These are phyloP conservation scores for Scopulariopsis brevicaulis DNA, from an alignment of 2,329 filamentous ascomycete species.

Conservation along the genomic window DNA sequence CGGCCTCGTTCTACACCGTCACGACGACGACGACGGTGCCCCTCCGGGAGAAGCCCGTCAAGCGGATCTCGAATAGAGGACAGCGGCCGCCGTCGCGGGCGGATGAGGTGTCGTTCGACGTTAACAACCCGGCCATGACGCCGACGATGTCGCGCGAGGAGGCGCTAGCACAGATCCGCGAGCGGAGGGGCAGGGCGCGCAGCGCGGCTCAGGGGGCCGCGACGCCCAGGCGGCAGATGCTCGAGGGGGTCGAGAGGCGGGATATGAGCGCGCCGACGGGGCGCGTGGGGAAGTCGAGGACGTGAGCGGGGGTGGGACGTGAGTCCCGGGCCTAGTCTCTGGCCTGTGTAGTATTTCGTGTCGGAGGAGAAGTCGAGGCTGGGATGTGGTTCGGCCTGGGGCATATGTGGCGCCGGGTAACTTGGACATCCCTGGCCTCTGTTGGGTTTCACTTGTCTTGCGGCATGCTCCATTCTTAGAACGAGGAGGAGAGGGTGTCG, in stretches of 20 bases:
- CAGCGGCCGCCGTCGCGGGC: neutral
- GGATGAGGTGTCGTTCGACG: constrained; percentile 31
- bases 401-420: too few relatives aligned
- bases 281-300: constrained; percentile 12
- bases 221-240: constrained; percentile 44
- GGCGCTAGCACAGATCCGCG: constrained; percentile 63
- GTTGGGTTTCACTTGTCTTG: neutral
- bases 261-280: constrained; percentile 36
- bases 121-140: constrained; percentile 45
- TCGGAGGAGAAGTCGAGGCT: neutral
- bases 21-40: constrained; percentile 40
- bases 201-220: constrained; percentile 53
- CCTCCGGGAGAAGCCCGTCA: constrained; percentile 30
- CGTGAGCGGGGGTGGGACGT: neutral
- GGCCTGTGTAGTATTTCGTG: neutral
- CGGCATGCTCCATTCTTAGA: neutral
- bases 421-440: neutral
- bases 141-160: constrained; percentile 62
- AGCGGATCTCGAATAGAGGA: constrained; percentile 22
- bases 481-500: neutral
- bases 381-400: too few relatives aligned
- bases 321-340: neutral
- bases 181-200: constrained; percentile 58
- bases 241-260: constrained; percentile 33
- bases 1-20: constrained; percentile 32